Evolutionary conservation across 805 yeast species (phyloP).

Genomic region (Lipomyces sp.): DNA sequence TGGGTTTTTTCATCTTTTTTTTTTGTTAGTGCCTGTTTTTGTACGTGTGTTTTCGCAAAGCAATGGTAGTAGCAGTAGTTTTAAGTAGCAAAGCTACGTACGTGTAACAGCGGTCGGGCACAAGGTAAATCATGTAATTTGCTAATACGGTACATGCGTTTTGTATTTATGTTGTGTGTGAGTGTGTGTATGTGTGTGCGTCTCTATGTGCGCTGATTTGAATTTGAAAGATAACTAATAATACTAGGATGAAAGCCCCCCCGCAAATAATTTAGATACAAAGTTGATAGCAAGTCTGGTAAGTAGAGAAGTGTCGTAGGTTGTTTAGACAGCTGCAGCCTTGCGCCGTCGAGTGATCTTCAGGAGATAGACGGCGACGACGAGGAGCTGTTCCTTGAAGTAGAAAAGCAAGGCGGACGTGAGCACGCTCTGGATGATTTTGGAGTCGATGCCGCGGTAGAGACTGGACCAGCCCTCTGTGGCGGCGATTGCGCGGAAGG

Average conservation of each 20-base stretch:
- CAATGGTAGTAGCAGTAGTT: too few relatives aligned
- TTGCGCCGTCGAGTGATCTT: constrained; percentile 1
- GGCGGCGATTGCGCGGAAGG: constrained; percentile 53
- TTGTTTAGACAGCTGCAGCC: neutral
- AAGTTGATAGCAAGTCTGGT: neutral
- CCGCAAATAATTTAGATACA: too few relatives aligned
- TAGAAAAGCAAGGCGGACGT: constrained; percentile 89
- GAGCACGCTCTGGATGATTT: constrained; percentile 75
- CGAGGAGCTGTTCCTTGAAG: constrained; percentile 81
- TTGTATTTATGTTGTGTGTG: neutral
- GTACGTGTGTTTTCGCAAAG: neutral
- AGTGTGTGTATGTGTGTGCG: too few relatives aligned
- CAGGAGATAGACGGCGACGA: constrained; percentile 9
- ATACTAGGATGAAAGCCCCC: too few relatives aligned
- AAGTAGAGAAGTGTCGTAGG: neutral
- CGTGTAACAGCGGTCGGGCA: too few relatives aligned
- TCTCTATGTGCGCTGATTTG: too few relatives aligned
- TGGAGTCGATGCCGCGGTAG: constrained; percentile 77
- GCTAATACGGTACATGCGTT: neutral
- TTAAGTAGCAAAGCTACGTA: too few relatives aligned
- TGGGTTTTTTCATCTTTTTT: neutral
- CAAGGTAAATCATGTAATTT: neutral
- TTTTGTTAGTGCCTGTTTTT: neutral
- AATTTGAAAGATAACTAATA: too few relatives aligned
- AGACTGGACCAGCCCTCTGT: constrained; percentile 75